Evolutionary conservation across 2,329 filamentous ascomycete species (phyloP).

Genomic region (Fusarium torreyae): DNA sequence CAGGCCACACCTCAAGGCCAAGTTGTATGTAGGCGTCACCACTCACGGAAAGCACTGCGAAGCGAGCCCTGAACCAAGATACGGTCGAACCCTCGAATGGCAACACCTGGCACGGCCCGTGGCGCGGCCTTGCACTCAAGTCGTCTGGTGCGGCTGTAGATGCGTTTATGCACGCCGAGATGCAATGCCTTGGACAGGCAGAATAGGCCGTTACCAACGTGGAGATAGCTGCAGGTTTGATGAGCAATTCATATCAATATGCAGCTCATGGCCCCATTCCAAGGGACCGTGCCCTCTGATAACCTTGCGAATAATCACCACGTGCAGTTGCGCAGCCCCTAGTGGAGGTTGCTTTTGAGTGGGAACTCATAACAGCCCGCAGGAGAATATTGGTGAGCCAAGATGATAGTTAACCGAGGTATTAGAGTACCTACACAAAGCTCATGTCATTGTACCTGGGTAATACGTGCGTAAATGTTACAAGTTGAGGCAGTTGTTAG

Average conservation of each 20-base stretch:
- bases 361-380: slow-evolving; percentile 24
- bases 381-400: slow-evolving; percentile 30
- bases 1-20: slow-evolving; percentile 4
- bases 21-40: slow-evolving; percentile 15
- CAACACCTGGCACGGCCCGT: slow-evolving; percentile 8
- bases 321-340: slow-evolving; percentile 24
- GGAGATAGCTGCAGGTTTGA: slow-evolving; percentile 40
- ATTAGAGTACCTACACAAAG: background rate
- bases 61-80: background rate
- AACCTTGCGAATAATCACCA: slow-evolving; percentile 35
- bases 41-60: slow-evolving; percentile 18
- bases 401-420: slow-evolving; percentile 20
- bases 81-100: background rate
- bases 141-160: slow-evolving; percentile 19
- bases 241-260: slow-evolving; percentile 41
- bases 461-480: slow-evolving; percentile 10
- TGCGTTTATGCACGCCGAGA: slow-evolving; percentile 29
- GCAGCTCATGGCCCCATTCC: slow-evolving; percentile 35
- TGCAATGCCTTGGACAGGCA: slow-evolving; percentile 16
- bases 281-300: slow-evolving; percentile 29
- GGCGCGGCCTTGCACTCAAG: slow-evolving; percentile 5
- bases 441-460: slow-evolving; percentile 5
- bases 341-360: slow-evolving; percentile 13
- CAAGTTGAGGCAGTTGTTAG: slow-evolving; percentile 10
- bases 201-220: slow-evolving; percentile 27